Evolutionary conservation across 1,284 basidiomycete species (phyloP).

Genomic region (Thecaphora frezii): DNA sequence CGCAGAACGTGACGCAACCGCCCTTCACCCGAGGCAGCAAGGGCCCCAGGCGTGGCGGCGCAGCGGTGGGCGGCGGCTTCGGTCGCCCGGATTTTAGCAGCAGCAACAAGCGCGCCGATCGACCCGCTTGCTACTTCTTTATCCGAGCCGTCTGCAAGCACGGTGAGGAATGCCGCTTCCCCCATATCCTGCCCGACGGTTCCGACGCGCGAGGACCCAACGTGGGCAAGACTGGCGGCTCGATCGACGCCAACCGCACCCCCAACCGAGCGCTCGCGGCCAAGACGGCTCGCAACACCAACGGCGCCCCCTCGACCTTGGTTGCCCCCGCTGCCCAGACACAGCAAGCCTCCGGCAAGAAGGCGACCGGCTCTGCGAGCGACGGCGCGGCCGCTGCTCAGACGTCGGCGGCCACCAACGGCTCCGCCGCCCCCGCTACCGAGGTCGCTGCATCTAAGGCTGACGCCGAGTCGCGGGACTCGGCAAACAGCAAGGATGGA

Average conservation of each 20-base stretch:
- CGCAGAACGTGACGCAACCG: constrained; percentile 1
- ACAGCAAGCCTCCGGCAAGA: background rate
- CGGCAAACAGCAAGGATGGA: constrained; percentile 1
- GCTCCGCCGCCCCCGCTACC: no score
- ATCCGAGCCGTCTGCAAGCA: constrained; percentile 51
- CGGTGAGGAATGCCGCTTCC: constrained; percentile 56
- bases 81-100: constrained; percentile 24
- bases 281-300: constrained; percentile 15
- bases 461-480: no score
- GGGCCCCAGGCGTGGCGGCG: constrained; percentile 23
- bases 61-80: constrained; percentile 21
- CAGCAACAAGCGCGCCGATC: constrained; percentile 35
- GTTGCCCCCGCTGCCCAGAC: background rate
- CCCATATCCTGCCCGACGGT: constrained; percentile 56
- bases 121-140: constrained; percentile 56
- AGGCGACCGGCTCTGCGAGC: no score
- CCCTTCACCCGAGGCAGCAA: constrained; percentile 22
- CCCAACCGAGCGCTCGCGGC: constrained; percentile 34
- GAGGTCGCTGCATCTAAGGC: background rate
- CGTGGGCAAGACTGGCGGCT: constrained; percentile 24
- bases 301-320: background rate
- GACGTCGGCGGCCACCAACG: no score
- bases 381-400: no score
- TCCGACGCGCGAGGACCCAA: constrained; percentile 48
- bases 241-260: constrained; percentile 29